Evolutionary conservation across 345 rosid genomes (phyloP), one percentile per base, ranked within the genome.

Genomic region (Aethionema arabicum): DNA sequence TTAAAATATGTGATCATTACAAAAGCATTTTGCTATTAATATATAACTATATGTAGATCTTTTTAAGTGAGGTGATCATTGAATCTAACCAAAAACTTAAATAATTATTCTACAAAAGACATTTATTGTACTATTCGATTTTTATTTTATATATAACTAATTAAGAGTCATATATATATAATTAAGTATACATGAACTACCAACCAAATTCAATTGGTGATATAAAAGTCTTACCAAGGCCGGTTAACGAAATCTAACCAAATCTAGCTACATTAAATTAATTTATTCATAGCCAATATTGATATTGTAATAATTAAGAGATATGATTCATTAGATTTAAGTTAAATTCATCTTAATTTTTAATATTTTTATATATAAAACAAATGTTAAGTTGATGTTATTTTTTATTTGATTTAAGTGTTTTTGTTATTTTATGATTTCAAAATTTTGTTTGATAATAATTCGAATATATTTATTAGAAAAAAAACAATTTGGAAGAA

Each of bases 11-110:
- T 49, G 29, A 56, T 63, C 65, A 64, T 71, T 52, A 5, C 55
- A 59, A 42, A 59, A 51, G 36, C 42, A 32, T 15, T 56, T 62
- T 4, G 4, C 5, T 11, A 11, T 12, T 66, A 46, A 46, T 66
- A 43, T 54, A 50, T 21, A 53, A 36, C 38, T 61, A 40, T 46
- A 63, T 40, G 48, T 70, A 55, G 16, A 42, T 16, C 52, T 65
- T 50, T 57, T 57, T 47, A 33, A 50, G 63, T 54, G 59, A 63
- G 13, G 14, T 56, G 64, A 64, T 70, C 69, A 64, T 64, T 70
- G 69, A 57, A 57, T 42, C 59, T 63, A 12, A 49, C 35, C 68
- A 10, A 63, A 69, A 31, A 63, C 21, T 41, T 56, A 5, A 49
- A 32, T 51, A 35, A 21, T 59, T 27, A 37, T 59, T 32, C 27